phyloP scores from a whole-genome alignment of 2,329 filamentous ascomycete genomes.

The Calonectria pseudoreteaudii region DNA sequence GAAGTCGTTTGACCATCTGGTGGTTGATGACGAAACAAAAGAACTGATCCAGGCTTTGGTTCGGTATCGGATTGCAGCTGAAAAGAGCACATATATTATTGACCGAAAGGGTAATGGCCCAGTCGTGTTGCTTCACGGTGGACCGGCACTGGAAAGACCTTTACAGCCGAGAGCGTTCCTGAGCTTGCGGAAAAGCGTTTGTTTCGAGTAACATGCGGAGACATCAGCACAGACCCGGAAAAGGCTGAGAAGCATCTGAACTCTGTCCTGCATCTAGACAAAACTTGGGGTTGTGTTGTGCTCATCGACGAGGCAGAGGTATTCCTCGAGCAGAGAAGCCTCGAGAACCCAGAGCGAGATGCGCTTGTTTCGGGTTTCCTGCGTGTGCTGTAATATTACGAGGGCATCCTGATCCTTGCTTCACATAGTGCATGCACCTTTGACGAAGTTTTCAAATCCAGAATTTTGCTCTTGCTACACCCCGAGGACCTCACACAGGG shows the following conservation, averaged over 20 bases:
- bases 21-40: conserved; percentile 19
- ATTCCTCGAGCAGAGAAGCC: conserved; percentile 38
- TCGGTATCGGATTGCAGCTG: background rate
- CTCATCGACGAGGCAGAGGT: conserved; percentile 34
- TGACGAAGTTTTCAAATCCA: conserved; percentile 52
- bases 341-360: conserved; percentile 40
- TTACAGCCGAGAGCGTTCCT: conserved; percentile 21
- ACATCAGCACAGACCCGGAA: conserved; percentile 25
- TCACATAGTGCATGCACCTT: conserved; percentile 50
- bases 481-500: conserved; percentile 42
- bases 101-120: conserved; percentile 6
- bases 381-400: conserved; percentile 50
- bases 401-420: conserved; percentile 51
- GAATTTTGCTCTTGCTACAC: conserved; percentile 49
- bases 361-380: conserved; percentile 47
- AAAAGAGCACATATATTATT: conserved; percentile 8
- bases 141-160: conserved; percentile 22
- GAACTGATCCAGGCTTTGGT: background rate
- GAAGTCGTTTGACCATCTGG: conserved; percentile 22
- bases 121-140: conserved; percentile 12
- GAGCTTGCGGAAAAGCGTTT: conserved; percentile 21
- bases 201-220: conserved; percentile 24
- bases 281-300: conserved; percentile 36
- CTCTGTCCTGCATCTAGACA: conserved; percentile 15
- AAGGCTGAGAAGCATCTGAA: conserved; percentile 28